Conservation (phyloP, 164 flowering plant genomes). For the Vitis riparia region DNA sequence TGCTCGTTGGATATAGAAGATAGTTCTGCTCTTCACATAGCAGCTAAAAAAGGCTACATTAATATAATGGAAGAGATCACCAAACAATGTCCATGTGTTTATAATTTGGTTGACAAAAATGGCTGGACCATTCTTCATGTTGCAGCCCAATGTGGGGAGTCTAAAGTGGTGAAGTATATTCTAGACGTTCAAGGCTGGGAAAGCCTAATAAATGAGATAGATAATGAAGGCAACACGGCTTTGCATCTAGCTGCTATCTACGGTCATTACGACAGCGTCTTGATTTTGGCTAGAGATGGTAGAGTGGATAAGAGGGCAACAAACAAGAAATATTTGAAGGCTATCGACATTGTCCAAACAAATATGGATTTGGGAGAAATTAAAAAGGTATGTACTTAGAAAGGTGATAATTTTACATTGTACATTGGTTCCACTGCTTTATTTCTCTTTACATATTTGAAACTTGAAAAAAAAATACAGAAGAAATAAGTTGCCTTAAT, state of each 20-base stretch:
- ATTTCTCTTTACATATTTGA: no score
- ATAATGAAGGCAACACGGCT: slow-evolving; percentile 26
- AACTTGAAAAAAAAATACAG: no score
- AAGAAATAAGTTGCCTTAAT: no score
- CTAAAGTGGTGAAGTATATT: slow-evolving; percentile 3
- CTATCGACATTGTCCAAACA: slow-evolving; percentile 9
- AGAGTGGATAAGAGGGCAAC: slow-evolving; percentile 16
- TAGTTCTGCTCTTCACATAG: slow-evolving; percentile 16
- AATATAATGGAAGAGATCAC: not conserved
- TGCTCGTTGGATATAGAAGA: slow-evolving; percentile 15
- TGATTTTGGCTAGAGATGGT: slow-evolving; percentile 1
- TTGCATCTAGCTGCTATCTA: slow-evolving; percentile 19
- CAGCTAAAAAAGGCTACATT: slow-evolving; percentile 12
- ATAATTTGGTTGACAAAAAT: slow-evolving; percentile 9
- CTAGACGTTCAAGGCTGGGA: not conserved
- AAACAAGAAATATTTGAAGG: slow-evolving; percentile 7
- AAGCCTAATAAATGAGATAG: slow-evolving; percentile 14
- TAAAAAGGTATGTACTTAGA: not conserved
- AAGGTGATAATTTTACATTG: no score
- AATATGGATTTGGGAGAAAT: not conserved
- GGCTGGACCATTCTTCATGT: slow-evolving; percentile 20
- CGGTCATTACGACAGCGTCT: not conserved
- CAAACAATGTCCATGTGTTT: not conserved
- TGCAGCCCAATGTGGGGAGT: slow-evolving; percentile 13
- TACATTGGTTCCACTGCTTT: no score